Base-by-base conservation (phyloP, 441 rosid species). In the Croton laevigatus region DNA sequence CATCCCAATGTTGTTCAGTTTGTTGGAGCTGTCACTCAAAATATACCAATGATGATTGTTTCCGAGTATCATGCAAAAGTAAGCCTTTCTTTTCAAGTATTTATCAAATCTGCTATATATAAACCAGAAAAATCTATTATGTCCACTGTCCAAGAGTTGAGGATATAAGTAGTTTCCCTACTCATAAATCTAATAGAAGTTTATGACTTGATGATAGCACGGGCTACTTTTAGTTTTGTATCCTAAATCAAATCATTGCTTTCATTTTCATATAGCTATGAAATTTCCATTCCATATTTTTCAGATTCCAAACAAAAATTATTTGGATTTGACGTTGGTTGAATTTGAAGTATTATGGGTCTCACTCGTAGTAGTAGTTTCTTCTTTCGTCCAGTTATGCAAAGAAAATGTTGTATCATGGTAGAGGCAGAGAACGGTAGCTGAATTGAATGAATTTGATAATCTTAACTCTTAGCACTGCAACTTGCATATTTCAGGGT, bases 21-120 rank as follows among this genome's bases (percentile, higher is more conserved):
- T 87, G 96, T 94, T 71, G 99, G 99, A 76, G 99, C 99, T 66
- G 99, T 94, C 65, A 94, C 99, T 54, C 99, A 94, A 81, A 92
- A 94, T 67, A 74, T 88, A 68, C 99, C 99, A 37, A 88, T 92
- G 98, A 94, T 94, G 99, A 90, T 94, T 80, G 96, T 92, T 66
- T 77, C 82, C 37, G 99, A 94, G 84, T 88, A 88, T 80, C 96
- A 86, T 81, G 81, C 97, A 36, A 92, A 89, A 75, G 99, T 94
- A 82, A 89, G 86, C 74, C 23, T 23, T 70, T 71, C 61, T 22
- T 23, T 46, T 22, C 11, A 2, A 0, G 3, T 7, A 16, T 6
- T 2, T 13, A 7, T 38, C 3, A 3, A 42, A 7, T 4, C 23
- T 70, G 20, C 37, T n/a, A 36, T 34, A 32, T 58, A 38, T 16